Base-by-base conservation (phyloP, 768 basidiomycete genomes). In the Lactarius deliciosus region DNA sequence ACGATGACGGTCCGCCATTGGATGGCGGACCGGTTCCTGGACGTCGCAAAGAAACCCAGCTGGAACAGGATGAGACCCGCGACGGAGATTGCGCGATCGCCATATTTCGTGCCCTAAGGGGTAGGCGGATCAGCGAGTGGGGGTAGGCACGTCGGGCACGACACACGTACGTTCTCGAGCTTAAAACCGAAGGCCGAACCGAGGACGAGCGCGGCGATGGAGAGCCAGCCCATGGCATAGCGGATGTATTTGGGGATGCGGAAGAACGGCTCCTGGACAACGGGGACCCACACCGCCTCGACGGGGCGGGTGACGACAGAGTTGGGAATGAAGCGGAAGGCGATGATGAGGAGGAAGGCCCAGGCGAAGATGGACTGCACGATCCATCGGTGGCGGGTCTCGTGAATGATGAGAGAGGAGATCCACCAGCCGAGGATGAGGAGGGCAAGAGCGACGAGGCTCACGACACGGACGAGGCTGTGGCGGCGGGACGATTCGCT, bases 1-100 rank as follows among this genome's bases (percentile, higher is more conserved):
- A 93, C 88, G 64, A 95, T 87, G 72, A 94, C 85, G n/a, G 93
- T 94, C 16, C 86, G 89, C 91, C 93, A 95, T 53, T 88, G 88
- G 62, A 96, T 82, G 7, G 81, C 79, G 18, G 78, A 81, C 34
- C 89, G 83, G 71, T 87, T 80, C 59, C 74, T 82, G 9, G 92
- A 94, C 5, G 85, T 81, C 16, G 82, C 68, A 80, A 82, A 94
- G 77, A 94, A 92, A 70, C 86, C 78, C 58, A 81, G 79, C 75
- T 95, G 92, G 81, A 95, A 94, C 55, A 94, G 74, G 69, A 88
- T 77, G 43, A 96, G 83, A 28, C 93, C 93, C 53, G 91, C 80
- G 54, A 95, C 85, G 9, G 88, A 91, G 73, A 94, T 91, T 16
- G 89, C 87, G 66, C 92, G 87, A 73, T 94, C 90, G 34, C 85